These are phyloP conservation scores for Populus euphratica DNA, from an alignment of 345 rosid genomes.

Conservation along the genomic window DNA sequence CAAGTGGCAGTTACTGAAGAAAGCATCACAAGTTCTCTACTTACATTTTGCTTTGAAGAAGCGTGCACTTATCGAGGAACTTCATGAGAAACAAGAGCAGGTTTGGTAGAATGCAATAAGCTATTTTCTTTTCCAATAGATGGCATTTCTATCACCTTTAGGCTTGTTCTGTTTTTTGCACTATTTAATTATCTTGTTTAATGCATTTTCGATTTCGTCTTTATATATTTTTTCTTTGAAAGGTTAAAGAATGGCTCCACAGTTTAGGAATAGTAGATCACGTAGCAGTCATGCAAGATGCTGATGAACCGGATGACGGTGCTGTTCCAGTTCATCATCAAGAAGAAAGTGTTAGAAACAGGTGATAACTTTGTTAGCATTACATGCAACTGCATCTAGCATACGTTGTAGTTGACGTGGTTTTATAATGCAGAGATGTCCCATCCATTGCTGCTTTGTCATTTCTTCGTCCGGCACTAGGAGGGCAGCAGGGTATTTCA, in stretches of 20 bases:
- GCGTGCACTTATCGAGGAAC: conserved; percentile 69
- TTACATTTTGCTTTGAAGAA: conserved; percentile 82
- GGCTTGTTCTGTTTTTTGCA: background rate
- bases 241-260: conserved; percentile 95
- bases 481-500: conserved; percentile 58
- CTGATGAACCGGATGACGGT: conserved; percentile 89
- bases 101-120: conserved; percentile 23
- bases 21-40: conserved; percentile 88
- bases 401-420: background rate
- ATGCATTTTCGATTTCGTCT: background rate
- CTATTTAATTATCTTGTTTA: background rate
- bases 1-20: conserved; percentile 76
- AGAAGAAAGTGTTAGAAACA: conserved; percentile 63
- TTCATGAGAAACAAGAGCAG: conserved; percentile 89
- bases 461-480: conserved; percentile 64
- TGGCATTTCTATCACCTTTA: background rate
- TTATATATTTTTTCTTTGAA: background rate
- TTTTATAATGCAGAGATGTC: conserved; percentile 46
- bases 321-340: conserved; percentile 57
- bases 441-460: conserved; percentile 78
- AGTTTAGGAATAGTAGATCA: conserved; percentile 79
- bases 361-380: conserved; percentile 34
- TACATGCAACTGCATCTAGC: background rate
- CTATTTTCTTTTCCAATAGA: background rate
- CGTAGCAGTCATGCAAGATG: conserved; percentile 67